Base-by-base conservation (phyloP, 805 yeast genomes). In the Saccharomycopsis sp. region DNA sequence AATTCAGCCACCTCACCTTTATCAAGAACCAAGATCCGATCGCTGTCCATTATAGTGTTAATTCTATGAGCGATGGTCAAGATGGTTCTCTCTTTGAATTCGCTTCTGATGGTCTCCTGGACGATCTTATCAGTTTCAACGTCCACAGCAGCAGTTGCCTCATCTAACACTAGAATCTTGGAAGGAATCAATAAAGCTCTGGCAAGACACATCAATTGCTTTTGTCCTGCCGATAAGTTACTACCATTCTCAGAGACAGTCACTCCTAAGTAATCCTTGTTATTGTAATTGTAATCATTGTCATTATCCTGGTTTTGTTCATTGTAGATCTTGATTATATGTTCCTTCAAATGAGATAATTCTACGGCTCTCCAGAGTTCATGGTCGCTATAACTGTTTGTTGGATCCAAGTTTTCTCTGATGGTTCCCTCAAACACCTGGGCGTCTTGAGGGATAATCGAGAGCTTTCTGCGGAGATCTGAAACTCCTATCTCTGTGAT, bases 381-480 rank as follows among this genome's bases (percentile, higher is more conserved):
- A n/a, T 85, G 86, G 70, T 90, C 97, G 2, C 80, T 72, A 68
- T 82, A 83, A 55, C 73, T 75, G 20, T 78, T 74, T 1, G 87
- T 82, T 24, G 98, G 98, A 70, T 93, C 98, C 64, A 93, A 78
- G 70, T 91, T 91, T 53, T 89, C 87, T 66, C 97, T 78, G 12
- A 91, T 75, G 0, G 94, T 80, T 42, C 97, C 97, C 73, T 89
- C 89, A 69, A 92, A 86, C 7, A 89, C 89, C 70, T 92, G 97
- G 0, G 97, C 87, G 70, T 91, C 97, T 71, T 91, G 97, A 1
- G 97, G 97, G 64, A 91, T 91, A 64, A 91, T 92, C 1, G 94
- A 86, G 53, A 91, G 73, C 61, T 82, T 80, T 44, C 84, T 84
- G 68, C 97, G 81, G 66, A 91, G 75, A 68, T 91, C 97, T 62